Evolutionary conservation across 495 filamentous ascomycete genomes (phyloP).

Genomic region (Daldinia loculata): DNA sequence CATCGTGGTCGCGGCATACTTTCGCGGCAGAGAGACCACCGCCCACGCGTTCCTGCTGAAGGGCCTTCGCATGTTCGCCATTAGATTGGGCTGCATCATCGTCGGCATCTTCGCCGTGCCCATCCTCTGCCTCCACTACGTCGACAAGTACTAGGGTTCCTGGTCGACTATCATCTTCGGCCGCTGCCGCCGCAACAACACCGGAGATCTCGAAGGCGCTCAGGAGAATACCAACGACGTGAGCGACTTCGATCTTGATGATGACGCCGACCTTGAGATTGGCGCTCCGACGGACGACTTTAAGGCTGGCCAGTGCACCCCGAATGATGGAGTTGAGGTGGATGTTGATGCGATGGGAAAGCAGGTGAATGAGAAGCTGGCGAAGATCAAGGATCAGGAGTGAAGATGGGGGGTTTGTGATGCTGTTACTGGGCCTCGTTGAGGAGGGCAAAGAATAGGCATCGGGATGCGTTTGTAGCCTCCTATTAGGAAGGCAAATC

Average conservation of each 20-base stretch:
- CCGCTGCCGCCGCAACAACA: not conserved
- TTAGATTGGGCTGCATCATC: slow-evolving; percentile 10
- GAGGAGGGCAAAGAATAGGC: not conserved
- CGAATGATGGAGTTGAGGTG: not conserved
- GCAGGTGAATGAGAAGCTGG: not conserved
- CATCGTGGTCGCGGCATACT: not conserved
- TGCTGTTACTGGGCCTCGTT: not conserved
- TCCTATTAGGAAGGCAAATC: not conserved
- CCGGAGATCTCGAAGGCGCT: not conserved
- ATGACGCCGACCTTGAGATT: not conserved
- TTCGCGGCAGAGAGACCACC: not conserved
- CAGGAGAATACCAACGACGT: not conserved
- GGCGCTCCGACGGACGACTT: not conserved
- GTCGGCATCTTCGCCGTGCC: slow-evolving; percentile 12
- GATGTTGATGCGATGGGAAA: not conserved
- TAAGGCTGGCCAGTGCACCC: not conserved
- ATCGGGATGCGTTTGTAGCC: not conserved
- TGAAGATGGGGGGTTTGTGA: not conserved
- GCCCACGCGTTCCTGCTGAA: not conserved
- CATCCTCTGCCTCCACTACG: slow-evolving; percentile 22
- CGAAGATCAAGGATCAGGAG: not conserved
- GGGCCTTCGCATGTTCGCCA: slow-evolving; percentile 16
- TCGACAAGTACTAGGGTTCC: slow-evolving; percentile 37
- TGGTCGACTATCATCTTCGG: slow-evolving; percentile 3
- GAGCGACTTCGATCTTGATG: not conserved